Percentiles rank a stretch among this genome's conserved stretches.
Conservation (phyloP, 768 basidiomycete genomes). For the Podaxis sp. region DNA sequence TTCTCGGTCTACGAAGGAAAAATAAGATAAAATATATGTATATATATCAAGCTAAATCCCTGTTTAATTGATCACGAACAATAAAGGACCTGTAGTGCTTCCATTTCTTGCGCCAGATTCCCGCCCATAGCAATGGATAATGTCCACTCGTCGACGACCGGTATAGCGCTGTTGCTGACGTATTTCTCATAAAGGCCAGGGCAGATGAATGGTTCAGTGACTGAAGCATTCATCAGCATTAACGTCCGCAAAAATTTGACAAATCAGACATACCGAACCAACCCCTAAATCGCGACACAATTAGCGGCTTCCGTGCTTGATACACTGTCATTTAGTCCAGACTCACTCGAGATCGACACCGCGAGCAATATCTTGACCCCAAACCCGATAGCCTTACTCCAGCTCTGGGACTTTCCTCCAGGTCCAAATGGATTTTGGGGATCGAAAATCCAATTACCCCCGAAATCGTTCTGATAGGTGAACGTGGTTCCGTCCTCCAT, state of each 20-base stretch:
- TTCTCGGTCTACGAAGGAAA: slow-evolving; percentile 25
- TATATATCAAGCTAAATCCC: not conserved
- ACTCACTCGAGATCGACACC: slow-evolving; percentile 54
- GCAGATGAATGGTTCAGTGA: slow-evolving; percentile 75
- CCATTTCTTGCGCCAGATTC: slow-evolving; percentile 64
- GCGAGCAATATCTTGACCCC: slow-evolving; percentile 56
- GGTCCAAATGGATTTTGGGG: slow-evolving; percentile 66
- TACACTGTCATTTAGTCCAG: slow-evolving; percentile 8
- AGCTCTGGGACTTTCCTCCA: slow-evolving; percentile 75
- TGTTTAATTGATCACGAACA: slow-evolving; percentile 3
- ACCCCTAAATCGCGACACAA: slow-evolving; percentile 24
- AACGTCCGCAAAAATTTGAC: not conserved
- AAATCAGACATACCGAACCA: slow-evolving; percentile 35
- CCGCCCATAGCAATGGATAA: slow-evolving; percentile 61
- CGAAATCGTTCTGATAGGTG: slow-evolving; percentile 74
- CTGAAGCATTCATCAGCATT: slow-evolving; percentile 20
- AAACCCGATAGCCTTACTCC: slow-evolving; percentile 70
- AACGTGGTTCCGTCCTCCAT: slow-evolving; percentile 76
- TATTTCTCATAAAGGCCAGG: slow-evolving; percentile 70
- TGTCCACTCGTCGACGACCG: slow-evolving; percentile 72
- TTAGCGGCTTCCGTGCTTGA: slow-evolving; percentile 35
- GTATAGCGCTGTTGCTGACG: slow-evolving; percentile 31
- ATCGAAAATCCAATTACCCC: slow-evolving; percentile 79
- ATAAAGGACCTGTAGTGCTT: slow-evolving; percentile 71
- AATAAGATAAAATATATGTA: not conserved